Evolutionary conservation across 2,329 filamentous ascomycete species (phyloP).

Genomic region (Fusarium sp.): DNA sequence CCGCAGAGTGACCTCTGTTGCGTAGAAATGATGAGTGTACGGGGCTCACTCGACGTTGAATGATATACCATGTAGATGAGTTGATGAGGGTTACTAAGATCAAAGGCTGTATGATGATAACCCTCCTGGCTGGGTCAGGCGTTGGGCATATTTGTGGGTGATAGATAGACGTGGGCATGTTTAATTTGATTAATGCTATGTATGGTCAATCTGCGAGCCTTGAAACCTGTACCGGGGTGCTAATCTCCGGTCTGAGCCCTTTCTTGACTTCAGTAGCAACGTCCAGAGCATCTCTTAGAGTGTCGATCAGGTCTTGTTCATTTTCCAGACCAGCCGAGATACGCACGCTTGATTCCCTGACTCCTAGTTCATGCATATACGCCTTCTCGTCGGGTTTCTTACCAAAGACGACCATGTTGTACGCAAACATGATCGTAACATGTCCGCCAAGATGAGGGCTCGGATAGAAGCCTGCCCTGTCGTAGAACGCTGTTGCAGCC

Average conservation of each 20-base stretch:
- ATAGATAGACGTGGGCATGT: slow-evolving; percentile 27
- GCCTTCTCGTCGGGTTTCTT: slow-evolving; percentile 48
- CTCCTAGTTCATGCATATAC: slow-evolving; percentile 50
- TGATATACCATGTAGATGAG: slow-evolving; percentile 37
- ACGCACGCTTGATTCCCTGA: slow-evolving; percentile 53
- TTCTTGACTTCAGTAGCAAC: slow-evolving; percentile 33
- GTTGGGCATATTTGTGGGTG: slow-evolving; percentile 34
- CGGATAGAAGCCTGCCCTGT: slow-evolving; percentile 57
- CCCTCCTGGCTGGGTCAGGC: slow-evolving; percentile 32
- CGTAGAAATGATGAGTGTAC: slow-evolving; percentile 4
- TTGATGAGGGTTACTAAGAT: slow-evolving; percentile 10
- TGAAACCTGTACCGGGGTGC: too few species aligned
- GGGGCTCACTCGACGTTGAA: slow-evolving; percentile 29
- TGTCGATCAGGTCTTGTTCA: slow-evolving; percentile 52
- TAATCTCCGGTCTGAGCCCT: not conserved
- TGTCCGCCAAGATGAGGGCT: slow-evolving; percentile 64
- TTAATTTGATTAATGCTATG: slow-evolving; percentile 21
- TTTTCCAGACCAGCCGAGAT: slow-evolving; percentile 59
- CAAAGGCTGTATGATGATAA: slow-evolving; percentile 15
- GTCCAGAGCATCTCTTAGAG: slow-evolving; percentile 46
- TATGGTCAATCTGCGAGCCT: not conserved
- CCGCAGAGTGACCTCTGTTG: slow-evolving; percentile 69
- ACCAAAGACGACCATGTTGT: slow-evolving; percentile 55
- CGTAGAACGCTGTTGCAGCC: slow-evolving; percentile 56
- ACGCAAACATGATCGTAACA: slow-evolving; percentile 58